Conservation (phyloP, 2,329 filamentous ascomycete genomes). For the Fusarium temperatum region DNA sequence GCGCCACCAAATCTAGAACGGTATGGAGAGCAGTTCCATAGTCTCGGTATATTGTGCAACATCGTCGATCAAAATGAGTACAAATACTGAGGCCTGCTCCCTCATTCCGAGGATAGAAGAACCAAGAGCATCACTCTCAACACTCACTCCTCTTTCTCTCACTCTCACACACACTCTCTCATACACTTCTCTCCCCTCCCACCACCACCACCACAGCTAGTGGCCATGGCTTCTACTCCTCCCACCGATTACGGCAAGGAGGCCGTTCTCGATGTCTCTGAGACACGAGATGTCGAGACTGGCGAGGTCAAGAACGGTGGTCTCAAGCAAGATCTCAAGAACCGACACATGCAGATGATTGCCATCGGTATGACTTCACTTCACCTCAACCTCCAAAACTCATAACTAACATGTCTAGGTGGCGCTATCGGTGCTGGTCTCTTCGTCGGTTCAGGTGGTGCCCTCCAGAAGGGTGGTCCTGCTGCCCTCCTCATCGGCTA, state of each 20-base stretch:
- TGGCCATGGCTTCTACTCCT: slow-evolving; percentile 29
- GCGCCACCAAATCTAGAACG: slow-evolving; percentile 35
- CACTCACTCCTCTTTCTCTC: background rate
- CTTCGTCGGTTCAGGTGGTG: slow-evolving; percentile 83
- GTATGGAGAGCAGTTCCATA: slow-evolving; percentile 2
- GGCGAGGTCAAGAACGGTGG: slow-evolving; percentile 32
- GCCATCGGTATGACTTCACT: slow-evolving; percentile 68
- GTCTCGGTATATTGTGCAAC: slow-evolving; percentile 3
- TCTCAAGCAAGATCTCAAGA: slow-evolving; percentile 72
- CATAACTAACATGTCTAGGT: slow-evolving; percentile 21
- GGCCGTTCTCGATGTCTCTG: slow-evolving; percentile 27
- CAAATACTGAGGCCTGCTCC: slow-evolving; percentile 25
- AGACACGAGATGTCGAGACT: slow-evolving; percentile 30
- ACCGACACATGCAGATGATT: slow-evolving; percentile 95
- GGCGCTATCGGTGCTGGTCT: slow-evolving; percentile 73
- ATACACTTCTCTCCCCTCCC: slow-evolving; percentile 2
- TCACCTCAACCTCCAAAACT: background rate
- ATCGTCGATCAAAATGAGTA: slow-evolving; percentile 20
- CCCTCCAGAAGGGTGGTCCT: slow-evolving; percentile 77
- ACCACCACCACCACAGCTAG: background rate
- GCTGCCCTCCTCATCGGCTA: slow-evolving; percentile 85
- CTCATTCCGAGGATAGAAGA: slow-evolving; percentile 13
- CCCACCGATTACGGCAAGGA: slow-evolving; percentile 34
- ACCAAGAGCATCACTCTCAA: slow-evolving; percentile 36
- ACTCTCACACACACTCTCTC: background rate